Evolutionary conservation across 2,329 filamentous ascomycete genomes (phyloP), one percentile per base, ranked within the genome.

Genomic region (Beauveria sp.): DNA sequence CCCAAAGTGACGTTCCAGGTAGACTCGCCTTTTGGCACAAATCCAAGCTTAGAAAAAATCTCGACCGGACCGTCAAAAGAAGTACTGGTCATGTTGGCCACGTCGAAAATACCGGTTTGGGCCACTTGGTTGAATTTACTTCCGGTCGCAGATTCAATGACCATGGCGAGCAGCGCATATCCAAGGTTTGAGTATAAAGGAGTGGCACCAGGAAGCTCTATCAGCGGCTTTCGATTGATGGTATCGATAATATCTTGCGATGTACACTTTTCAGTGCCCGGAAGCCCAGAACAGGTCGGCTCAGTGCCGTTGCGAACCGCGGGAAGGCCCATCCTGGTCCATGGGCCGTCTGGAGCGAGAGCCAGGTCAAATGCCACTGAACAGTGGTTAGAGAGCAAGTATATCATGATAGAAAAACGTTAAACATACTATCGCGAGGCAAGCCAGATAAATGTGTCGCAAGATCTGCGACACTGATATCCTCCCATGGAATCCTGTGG

Each of bases 181-280:
- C 73, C 79, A 3, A 76, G 69, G 64, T 83, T 82, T 31, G 80
- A 79, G 67, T 84, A 84, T 3, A 74, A 70, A 0, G 81, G 79
- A 3, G 71, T 76, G 0, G 74, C 72, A 64, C 77, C 79, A 0
- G 80, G 75, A 0, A 70, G 66, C 56, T 77, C 80, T 1, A 75
- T 69, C 0, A 80, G 79, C 40, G 69, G 67, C 10, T 67, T 66
- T 18, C 65, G 64, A 46, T 70, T 70, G 45, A 73, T 65, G 7
- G 69, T 64, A 6, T 64, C 45, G 1, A 73, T 63, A 1, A 74
- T 64, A 48, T 75, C 70, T 5, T 69, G 65, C 60, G 56, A 64
- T 4, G 65, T 71, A 26, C 76, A 73, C 1, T 71, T 65, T 0
- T 65, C 66, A 0, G 74, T 72, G 0, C 69, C 72, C 2, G 70